Conservation (phyloP, 768 basidiomycete genomes). For the Lactarius hengduanensis region DNA sequence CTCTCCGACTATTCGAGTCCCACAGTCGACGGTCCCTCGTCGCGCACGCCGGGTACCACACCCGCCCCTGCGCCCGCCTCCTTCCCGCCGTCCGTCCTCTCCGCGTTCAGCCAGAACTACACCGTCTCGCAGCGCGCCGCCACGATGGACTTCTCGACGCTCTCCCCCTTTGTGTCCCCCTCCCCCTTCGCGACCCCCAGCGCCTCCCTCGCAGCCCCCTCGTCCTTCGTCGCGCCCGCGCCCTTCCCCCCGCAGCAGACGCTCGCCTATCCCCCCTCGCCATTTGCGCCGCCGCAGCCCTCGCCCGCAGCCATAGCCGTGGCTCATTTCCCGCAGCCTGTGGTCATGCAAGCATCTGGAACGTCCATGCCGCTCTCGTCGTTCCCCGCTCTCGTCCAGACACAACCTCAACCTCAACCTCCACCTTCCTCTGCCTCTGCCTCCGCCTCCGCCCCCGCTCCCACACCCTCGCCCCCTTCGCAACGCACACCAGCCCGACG, state of each 20-base stretch:
- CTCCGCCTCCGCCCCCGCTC: background rate
- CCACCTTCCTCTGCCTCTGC: background rate
- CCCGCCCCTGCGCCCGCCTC: background rate
- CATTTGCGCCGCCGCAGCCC: constrained; percentile 16
- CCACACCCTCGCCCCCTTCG: background rate
- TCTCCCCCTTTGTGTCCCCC: constrained; percentile 22
- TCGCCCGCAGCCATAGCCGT: background rate
- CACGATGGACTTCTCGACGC: constrained; percentile 21
- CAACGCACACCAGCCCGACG: constrained; percentile 1
- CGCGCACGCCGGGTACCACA: background rate
- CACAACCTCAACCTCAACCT: constrained; percentile 6
- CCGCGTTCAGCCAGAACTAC: constrained; percentile 17
- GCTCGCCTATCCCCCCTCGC: constrained; percentile 21
- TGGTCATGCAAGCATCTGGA: background rate
- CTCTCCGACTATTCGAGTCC: background rate
- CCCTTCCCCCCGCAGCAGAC: constrained; percentile 11
- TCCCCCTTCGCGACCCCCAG: constrained; percentile 7
- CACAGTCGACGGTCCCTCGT: background rate
- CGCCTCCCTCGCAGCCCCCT: constrained; percentile 15
- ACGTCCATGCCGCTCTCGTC: constrained; percentile 11
- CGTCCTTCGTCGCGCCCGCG: constrained; percentile 17
- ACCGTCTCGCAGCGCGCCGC: constrained; percentile 5
- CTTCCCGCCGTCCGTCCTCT: constrained; percentile 18
- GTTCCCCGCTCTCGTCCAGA: constrained; percentile 8
- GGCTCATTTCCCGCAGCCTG: constrained; percentile 7